Percentiles rank a stretch among this genome's conserved stretches.
Evolutionary conservation across 257 asterid genomes (phyloP).

Genomic region (Przewalskia tangutica): DNA sequence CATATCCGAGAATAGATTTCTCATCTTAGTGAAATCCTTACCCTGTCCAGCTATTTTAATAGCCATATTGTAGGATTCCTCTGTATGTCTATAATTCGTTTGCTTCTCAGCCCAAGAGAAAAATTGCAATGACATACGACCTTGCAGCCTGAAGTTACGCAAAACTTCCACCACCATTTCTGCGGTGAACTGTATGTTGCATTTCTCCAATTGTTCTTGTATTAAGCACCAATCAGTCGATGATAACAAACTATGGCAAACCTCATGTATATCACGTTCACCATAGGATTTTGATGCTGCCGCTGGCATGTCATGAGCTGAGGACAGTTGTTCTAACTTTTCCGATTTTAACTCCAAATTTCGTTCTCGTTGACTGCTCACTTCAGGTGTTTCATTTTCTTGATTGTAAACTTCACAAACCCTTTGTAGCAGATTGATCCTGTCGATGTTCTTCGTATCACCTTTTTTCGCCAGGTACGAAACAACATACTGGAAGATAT

Average conservation of each 20-base stretch:
- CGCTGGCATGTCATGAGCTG: slow-evolving; percentile 6
- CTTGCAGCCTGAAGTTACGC: slow-evolving; percentile 29
- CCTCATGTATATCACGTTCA: slow-evolving; percentile 20
- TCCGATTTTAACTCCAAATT: slow-evolving; percentile 5
- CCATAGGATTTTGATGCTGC: slow-evolving; percentile 10
- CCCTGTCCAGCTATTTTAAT: slow-evolving; percentile 74
- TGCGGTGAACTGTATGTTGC: slow-evolving; percentile 29
- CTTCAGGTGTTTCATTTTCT: slow-evolving; percentile 8
- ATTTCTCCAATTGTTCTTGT: slow-evolving; percentile 51
- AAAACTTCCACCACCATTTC: slow-evolving; percentile 49
- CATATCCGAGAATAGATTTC: slow-evolving; percentile 65
- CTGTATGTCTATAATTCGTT: slow-evolving; percentile 40
- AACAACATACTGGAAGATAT: slow-evolving; percentile 25
- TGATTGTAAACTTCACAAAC: slow-evolving; percentile 6
- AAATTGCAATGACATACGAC: slow-evolving; percentile 43
- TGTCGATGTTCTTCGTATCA: slow-evolving; percentile 29
- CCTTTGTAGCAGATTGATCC: slow-evolving; percentile 24
- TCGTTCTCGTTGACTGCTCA: slow-evolving; percentile 13
- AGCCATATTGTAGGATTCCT: slow-evolving; percentile 61
- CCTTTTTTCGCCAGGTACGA: slow-evolving; percentile 50
- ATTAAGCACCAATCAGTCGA: slow-evolving; percentile 46
- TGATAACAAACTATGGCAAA: slow-evolving; percentile 39
- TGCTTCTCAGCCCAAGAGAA: slow-evolving; percentile 70
- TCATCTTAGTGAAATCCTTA: slow-evolving; percentile 73
- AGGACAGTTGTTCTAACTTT: slow-evolving; percentile 12